These are phyloP conservation scores for Neltuma alba DNA, from an alignment of 306 rosid genomes.

Conservation along the genomic window DNA sequence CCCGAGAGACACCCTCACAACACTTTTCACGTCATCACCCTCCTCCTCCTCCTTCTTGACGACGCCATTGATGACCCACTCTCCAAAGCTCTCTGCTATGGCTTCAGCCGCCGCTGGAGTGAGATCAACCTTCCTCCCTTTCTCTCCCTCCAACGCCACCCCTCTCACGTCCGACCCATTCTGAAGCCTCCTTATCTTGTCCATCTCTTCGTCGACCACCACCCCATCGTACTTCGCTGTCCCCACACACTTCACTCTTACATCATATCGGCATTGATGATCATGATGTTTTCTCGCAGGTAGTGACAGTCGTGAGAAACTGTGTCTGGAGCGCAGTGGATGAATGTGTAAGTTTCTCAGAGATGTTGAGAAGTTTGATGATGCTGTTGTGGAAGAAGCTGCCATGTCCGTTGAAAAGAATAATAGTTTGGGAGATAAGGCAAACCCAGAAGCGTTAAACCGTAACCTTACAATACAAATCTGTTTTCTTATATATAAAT, in stretches of 20 bases:
- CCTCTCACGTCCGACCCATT: constrained; percentile 94
- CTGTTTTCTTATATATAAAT: neutral
- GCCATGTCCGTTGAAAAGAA: constrained; percentile 42
- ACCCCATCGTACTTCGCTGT: constrained; percentile 58
- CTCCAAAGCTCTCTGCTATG: constrained; percentile 84
- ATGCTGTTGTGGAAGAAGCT: constrained; percentile 44
- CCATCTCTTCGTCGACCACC: constrained; percentile 83
- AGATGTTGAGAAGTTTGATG: constrained; percentile 45
- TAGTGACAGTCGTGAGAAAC: constrained; percentile 32
- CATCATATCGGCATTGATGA: neutral
- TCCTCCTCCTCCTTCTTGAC: constrained; percentile 43
- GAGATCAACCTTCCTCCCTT: constrained; percentile 70
- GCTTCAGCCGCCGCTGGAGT: constrained; percentile 83
- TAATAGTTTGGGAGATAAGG: constrained; percentile 44
- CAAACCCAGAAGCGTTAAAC: constrained; percentile 3
- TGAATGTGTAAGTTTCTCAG: neutral
- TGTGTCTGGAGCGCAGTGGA: constrained; percentile 30
- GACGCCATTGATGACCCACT: constrained; percentile 68
- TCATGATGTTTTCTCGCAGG: neutral
- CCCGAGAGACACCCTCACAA: constrained; percentile 72
- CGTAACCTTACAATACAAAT: constrained; percentile 57
- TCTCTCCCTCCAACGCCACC: constrained; percentile 86
- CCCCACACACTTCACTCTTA: constrained; percentile 40
- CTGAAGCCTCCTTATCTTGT: constrained; percentile 76
- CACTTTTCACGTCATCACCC: neutral